Evolutionary conservation across 306 rosid genomes (phyloP).

Genomic region (Acacia acuminata): DNA sequence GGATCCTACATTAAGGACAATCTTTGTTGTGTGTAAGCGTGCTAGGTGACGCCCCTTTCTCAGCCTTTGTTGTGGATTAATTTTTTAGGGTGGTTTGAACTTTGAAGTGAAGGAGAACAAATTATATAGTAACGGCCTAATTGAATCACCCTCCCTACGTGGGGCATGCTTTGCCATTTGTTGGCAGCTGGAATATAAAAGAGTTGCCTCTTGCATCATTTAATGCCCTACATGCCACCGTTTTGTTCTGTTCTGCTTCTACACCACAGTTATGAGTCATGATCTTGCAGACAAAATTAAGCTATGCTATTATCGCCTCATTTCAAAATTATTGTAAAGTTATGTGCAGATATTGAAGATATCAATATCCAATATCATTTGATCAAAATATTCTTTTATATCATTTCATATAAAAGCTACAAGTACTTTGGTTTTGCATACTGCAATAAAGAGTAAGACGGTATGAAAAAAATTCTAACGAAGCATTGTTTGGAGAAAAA

Average conservation of each 20-base stretch:
- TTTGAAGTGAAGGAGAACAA: no score
- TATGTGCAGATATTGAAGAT: no score
- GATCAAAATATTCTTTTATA: background rate
- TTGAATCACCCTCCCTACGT: background rate
- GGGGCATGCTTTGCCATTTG: background rate
- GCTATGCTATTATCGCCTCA: background rate
- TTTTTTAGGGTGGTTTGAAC: no score
- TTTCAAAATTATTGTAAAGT: no score
- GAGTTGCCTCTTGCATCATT: background rate
- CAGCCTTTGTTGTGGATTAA: background rate
- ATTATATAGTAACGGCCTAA: background rate
- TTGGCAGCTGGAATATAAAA: background rate
- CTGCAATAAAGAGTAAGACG: no score
- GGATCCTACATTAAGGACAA: background rate
- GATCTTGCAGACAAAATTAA: background rate
- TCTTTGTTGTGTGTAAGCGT: no score
- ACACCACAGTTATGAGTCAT: background rate
- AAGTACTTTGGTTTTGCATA: background rate
- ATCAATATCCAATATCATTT: no score
- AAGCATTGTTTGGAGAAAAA: no score
- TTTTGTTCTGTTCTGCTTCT: background rate
- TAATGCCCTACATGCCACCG: background rate
- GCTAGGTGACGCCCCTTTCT: background rate
- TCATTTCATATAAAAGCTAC: background rate
- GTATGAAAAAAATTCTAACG: no score